Base-by-base conservation (phyloP, 768 basidiomycete species). In the Russula earlei region DNA sequence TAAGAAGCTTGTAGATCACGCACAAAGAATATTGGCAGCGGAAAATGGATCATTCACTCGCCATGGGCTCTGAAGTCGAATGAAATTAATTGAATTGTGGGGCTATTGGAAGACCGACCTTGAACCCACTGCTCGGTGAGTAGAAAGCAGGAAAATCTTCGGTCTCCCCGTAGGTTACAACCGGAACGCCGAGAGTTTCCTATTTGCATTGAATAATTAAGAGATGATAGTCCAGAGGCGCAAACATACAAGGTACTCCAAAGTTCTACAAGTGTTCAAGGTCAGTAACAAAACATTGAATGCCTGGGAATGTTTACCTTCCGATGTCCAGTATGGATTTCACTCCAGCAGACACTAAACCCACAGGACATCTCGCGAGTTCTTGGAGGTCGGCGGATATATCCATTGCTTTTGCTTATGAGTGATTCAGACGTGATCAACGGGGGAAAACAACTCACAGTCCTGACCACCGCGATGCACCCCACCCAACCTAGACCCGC, bases 291-390 rank as follows among this genome's bases (percentile, higher is more conserved):
- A n/a, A 29, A 41, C 17, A 25, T 20, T 19, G 25, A 11, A 44
- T 34, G 58, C 25, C 4, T 12, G 15, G 24, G 15, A 38, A 44
- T 37, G 44, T 72, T 52, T 52, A 82, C 87, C 80, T 78, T 55
- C 87, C 87, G 56, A 98, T 93, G 67, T 99, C 96, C 41, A 99
- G 69, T 58, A 99, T 97, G 0, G 88, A 91, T 68, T 98, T 99
- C 19, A 90, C 84, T 11, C 96, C 96, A 10, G 93, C 87, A 17
- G 94, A 95, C 10, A 98, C 83, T 34, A 99, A 77, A 3, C 87
- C 92, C 43, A 98, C 89, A 20, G 93, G 87, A 63, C 91, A 95
- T 19, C 90, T 78, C 20, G 87, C 76, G 33, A 99, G 79, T 67
- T 97, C 92, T 9, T 85, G 84, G 15, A 99, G 75, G 67, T 99